Conservation (phyloP, 2,329 filamentous ascomycete species). For the Arthrocladium fulminans region DNA sequence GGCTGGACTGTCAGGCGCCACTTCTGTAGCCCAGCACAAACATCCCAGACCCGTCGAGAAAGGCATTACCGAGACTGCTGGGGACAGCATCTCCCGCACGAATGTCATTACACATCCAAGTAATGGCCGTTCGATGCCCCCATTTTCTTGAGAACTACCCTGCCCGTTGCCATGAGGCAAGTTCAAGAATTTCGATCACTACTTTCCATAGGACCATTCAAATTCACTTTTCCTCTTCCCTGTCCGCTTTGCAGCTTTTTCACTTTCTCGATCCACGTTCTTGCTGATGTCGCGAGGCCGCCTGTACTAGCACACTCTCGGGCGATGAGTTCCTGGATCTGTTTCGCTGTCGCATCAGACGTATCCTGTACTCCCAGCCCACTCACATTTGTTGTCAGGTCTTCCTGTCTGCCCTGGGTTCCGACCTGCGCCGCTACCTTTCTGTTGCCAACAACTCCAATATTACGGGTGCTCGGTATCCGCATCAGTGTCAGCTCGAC, state of each 20-base stretch:
- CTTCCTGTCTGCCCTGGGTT: constrained; percentile 22
- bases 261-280: constrained; percentile 45
- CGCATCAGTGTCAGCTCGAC: constrained; percentile 77
- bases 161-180: no score
- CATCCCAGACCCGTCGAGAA: no score
- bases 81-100: no score
- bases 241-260: constrained; percentile 39
- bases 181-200: no score
- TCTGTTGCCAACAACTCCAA: constrained; percentile 62
- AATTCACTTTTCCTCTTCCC: constrained; percentile 31
- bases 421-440: constrained; percentile 22
- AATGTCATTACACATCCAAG: no score
- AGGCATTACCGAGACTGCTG: no score
- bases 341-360: constrained; percentile 21
- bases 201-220: constrained; percentile 7
- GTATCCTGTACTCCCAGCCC: constrained; percentile 25
- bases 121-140: no score
- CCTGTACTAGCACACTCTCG: constrained; percentile 40
- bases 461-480: constrained; percentile 87
- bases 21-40: no score
- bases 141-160: no score
- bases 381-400: constrained; percentile 46
- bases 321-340: constrained; percentile 54
- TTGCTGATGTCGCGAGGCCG: constrained; percentile 36
- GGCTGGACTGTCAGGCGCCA: no score